phyloP scores from a whole-genome alignment of 2,329 filamentous ascomycete genomes.

The Corinectria fuckeliana region DNA sequence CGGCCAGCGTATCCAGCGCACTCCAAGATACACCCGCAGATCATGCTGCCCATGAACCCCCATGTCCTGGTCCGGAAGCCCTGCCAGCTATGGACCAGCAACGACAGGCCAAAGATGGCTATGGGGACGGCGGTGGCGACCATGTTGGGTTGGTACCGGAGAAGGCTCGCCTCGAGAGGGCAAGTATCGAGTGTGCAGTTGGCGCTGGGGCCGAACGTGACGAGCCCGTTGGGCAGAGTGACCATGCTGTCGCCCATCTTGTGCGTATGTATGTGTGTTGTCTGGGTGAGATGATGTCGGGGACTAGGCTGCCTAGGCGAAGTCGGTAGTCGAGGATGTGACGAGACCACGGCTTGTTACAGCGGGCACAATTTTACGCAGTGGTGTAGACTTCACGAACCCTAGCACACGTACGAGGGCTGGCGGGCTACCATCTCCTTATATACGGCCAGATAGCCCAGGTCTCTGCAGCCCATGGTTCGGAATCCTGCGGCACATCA shows the following conservation, averaged over 20 bases:
- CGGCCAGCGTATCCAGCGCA: slow-evolving; percentile 67
- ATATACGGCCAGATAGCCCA: neutral
- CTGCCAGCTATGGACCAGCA: slow-evolving; percentile 29
- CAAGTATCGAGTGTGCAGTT: slow-evolving; percentile 36
- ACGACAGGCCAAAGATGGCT: slow-evolving; percentile 26
- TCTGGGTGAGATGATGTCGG: neutral
- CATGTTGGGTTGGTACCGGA: slow-evolving; percentile 33
- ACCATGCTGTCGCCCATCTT: neutral
- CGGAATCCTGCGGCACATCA: neutral
- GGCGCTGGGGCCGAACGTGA: slow-evolving; percentile 33
- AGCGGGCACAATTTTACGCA: neutral
- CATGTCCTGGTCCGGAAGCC: slow-evolving; percentile 32
- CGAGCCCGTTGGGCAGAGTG: slow-evolving; percentile 28
- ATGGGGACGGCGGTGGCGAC: slow-evolving; percentile 31
- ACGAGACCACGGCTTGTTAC: neutral
- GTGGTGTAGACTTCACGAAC: neutral
- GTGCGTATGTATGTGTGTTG: neutral
- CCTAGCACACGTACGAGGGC: neutral
- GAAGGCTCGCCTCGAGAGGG: slow-evolving; percentile 32
- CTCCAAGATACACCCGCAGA: slow-evolving; percentile 61
- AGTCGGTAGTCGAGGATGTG: neutral
- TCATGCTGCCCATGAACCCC: slow-evolving; percentile 55
- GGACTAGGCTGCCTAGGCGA: neutral
- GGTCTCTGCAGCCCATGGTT: neutral
- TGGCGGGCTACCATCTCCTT: neutral